Percentiles rank a stretch among this genome's conserved stretches.
phyloP scores from a whole-genome alignment of 2,329 filamentous ascomycete genomes.

The Hymenoscyphus albidus region DNA sequence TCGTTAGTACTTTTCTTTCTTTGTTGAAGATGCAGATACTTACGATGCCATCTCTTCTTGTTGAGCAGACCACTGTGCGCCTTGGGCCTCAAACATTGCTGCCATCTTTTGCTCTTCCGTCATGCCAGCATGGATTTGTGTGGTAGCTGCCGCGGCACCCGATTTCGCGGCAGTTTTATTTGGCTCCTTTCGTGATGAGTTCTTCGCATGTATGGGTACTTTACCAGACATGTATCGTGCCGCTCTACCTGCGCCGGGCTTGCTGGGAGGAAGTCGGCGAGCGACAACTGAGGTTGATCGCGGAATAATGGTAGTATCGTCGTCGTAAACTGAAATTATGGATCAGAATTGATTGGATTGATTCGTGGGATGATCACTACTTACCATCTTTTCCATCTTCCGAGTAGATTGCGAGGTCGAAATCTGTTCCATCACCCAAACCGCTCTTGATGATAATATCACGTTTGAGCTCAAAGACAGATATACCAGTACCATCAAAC shows the following conservation, averaged over 20 bases:
- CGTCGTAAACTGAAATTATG: slow-evolving; percentile 73
- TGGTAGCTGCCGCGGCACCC: slow-evolving; percentile 49
- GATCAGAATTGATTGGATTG: slow-evolving; percentile 29
- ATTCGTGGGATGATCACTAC: slow-evolving; percentile 58
- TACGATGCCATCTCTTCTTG: slow-evolving; percentile 89
- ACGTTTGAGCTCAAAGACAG: slow-evolving; percentile 96
- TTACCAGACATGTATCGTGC: slow-evolving; percentile 95
- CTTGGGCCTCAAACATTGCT: slow-evolving; percentile 86
- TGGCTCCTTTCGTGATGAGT: slow-evolving; percentile 64
- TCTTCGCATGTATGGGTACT: slow-evolving; percentile 86
- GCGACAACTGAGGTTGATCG: slow-evolving; percentile 92
- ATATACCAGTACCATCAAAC: slow-evolving; percentile 96
- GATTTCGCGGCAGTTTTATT: slow-evolving; percentile 56
- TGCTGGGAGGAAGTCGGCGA: slow-evolving; percentile 75
- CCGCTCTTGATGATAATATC: slow-evolving; percentile 96
- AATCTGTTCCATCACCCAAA: slow-evolving; percentile 91
- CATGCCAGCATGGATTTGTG: slow-evolving; percentile 70
- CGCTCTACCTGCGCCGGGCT: slow-evolving; percentile 83
- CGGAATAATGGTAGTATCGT: slow-evolving; percentile 96
- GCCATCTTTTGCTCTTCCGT: slow-evolving; percentile 93
- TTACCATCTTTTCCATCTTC: slow-evolving; percentile 88
- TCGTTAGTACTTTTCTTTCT: slow-evolving; percentile 35
- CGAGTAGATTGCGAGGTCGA: slow-evolving; percentile 90
- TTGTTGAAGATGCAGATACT: slow-evolving; percentile 38
- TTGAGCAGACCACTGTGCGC: slow-evolving; percentile 87